Conservation (phyloP, 768 basidiomycete genomes). For the Termitomyces sp. region DNA sequence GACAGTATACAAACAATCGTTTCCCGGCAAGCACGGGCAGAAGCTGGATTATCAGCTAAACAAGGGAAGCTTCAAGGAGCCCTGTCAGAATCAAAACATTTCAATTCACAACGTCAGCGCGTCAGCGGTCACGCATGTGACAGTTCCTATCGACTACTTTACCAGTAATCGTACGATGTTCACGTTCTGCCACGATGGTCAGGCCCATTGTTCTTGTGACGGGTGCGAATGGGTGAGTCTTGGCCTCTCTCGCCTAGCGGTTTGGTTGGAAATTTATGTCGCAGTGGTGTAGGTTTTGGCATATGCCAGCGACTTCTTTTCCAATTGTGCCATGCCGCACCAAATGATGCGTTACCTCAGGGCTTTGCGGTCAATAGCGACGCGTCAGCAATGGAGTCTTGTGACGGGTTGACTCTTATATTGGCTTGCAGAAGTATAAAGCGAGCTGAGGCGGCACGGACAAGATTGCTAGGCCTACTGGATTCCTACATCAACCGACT, state of each 20-base stretch:
- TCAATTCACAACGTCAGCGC: too few species aligned
- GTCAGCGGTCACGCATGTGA: conserved; percentile 3
- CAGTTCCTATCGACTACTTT: conserved; percentile 3
- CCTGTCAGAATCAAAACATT: too few species aligned
- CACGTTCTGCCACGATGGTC: conserved; percentile 20
- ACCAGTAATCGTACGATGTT: conserved; percentile 13
- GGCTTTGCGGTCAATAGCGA: conserved; percentile 21
- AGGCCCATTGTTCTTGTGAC: conserved; percentile 60
- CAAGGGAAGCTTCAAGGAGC: too few species aligned
- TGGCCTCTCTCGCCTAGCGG: neutral
- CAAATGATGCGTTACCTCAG: conserved; percentile 48
- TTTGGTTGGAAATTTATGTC: neutral
- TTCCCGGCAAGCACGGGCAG: too few species aligned
- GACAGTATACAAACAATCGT: too few species aligned
- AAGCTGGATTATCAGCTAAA: too few species aligned
- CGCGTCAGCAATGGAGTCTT: conserved; percentile 13
- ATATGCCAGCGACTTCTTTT: conserved; percentile 74
- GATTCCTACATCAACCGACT: conserved; percentile 47
- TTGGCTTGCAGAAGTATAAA: conserved; percentile 72
- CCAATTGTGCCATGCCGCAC: conserved; percentile 50
- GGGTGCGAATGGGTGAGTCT: conserved; percentile 59
- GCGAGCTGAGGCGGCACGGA: conserved; percentile 57
- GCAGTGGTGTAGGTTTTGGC: conserved; percentile 79
- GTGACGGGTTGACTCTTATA: conserved; percentile 63
- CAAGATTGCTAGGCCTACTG: conserved; percentile 45